Evolutionary conservation across 2,329 filamentous ascomycete species (phyloP), one percentile per base, ranked within the genome.

Genomic region (Blumeriella jaapii): DNA sequence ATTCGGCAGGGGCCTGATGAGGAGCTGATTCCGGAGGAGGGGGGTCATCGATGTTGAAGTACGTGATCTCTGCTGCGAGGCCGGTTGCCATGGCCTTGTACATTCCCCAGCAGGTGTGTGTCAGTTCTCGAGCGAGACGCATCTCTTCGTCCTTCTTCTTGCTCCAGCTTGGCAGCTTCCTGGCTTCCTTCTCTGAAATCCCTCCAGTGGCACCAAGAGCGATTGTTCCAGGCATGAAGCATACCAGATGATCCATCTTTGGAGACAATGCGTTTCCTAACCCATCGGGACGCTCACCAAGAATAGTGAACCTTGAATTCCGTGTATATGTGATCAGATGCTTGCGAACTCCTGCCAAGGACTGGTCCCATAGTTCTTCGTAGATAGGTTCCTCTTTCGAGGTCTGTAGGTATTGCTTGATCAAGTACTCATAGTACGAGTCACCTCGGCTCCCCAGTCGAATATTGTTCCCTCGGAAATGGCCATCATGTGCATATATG

Each of bases 221-320:
- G 51, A 98, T 94, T 3, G 89, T 95, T 6, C 91, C 91, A 0
- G 89, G 87, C 73, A 95, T 80, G 67, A 98, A 98, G 62, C 91
- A 98, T 23, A 94, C 89, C 4, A 96, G 68, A 54, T 98, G 91
- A 55, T 98, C 91, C 87, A 98, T 96, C 61, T 98, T 98, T 15
- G 87, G 80, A 10, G 73, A 76, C 14, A 96, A 58, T 0, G 63
- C 50, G 4, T 67, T 66, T 16, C 68, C 55, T 6, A 98, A 61
- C 3, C 91, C 91, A 30, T 67, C 65, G 0, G 83, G 86, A 7
- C 84, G 74, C 61, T 98, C 91, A 22, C 78, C 91, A 11, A 98
- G 73, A 34, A 96, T 77, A n/a, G 89, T 94, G 46, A 93, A 78
- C 31, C 81, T 74, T 0, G 78, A 78, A 2, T 78, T 73, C 41